phyloP scores from a whole-genome alignment of 441 rosid genomes.

The Populus tomentosa region DNA sequence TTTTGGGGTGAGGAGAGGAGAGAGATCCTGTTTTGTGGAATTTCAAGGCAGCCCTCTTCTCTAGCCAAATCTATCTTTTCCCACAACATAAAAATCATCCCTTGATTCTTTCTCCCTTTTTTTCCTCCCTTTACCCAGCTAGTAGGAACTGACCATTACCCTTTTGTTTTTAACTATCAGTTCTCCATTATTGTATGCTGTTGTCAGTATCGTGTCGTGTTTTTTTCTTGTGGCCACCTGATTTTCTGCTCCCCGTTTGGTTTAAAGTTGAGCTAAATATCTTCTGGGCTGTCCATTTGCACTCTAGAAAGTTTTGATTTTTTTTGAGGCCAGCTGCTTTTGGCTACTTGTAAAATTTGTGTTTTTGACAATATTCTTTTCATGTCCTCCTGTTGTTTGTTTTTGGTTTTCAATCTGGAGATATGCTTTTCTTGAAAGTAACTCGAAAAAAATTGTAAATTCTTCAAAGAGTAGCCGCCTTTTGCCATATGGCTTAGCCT shows the following conservation, averaged over 20 bases:
- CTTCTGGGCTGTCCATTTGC: not conserved
- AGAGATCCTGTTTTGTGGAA: constrained; percentile 20
- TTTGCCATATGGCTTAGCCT: constrained; percentile 10
- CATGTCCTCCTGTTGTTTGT: constrained; percentile 18
- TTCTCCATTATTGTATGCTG: not conserved
- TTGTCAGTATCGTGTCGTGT: constrained; percentile 10
- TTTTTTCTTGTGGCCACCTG: constrained; percentile 14
- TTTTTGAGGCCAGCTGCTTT: not conserved
- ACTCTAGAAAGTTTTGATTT: not conserved
- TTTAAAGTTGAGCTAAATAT: constrained; percentile 9
- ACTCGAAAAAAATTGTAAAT: not conserved
- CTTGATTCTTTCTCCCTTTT: not conserved
- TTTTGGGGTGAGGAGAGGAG: not conserved
- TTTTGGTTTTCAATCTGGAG: constrained; percentile 14
- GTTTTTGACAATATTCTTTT: not conserved
- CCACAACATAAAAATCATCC: not conserved
- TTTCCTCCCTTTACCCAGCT: not conserved
- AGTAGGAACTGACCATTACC: not conserved
- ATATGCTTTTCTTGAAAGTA: constrained; percentile 17
- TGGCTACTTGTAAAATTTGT: constrained; percentile 4
- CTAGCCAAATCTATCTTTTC: constrained; percentile 33
- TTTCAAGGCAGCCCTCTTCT: constrained; percentile 29
- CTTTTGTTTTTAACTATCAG: not conserved
- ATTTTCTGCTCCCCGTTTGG: constrained; percentile 19
- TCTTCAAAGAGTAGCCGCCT: not conserved